Evolutionary conservation across 306 rosid genomes (phyloP).

Genomic region (Mimosa pudica): DNA sequence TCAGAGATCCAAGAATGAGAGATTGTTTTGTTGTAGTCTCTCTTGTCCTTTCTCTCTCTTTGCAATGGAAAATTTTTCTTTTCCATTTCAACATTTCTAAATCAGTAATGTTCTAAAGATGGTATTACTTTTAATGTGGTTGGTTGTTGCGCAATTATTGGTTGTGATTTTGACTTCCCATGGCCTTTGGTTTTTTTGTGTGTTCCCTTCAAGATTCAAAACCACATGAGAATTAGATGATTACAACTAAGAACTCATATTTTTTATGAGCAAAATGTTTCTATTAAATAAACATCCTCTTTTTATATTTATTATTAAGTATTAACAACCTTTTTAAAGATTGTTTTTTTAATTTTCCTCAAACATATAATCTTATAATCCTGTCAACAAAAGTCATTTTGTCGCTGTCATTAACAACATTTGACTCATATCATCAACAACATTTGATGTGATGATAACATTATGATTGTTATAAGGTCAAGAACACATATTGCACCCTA

Average conservation of each 20-base stretch:
- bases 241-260: constrained; percentile 17
- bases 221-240: constrained; percentile 7
- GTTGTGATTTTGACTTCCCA: constrained; percentile 64
- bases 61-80: constrained; percentile 20
- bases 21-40: constrained; percentile 45
- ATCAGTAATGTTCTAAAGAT: constrained; percentile 42
- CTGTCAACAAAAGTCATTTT: not conserved
- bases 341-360: not conserved
- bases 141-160: constrained; percentile 62
- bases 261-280: not conserved
- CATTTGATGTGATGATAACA: too few species aligned
- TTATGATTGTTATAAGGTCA: too few species aligned
- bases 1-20: constrained; percentile 60
- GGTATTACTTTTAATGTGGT: constrained; percentile 41
- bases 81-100: constrained; percentile 34
- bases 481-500: too few species aligned
- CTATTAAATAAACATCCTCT: not conserved
- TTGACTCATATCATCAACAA: too few species aligned
- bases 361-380: too few species aligned
- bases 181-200: constrained; percentile 31
- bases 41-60: constrained; percentile 32
- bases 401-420: too few species aligned
- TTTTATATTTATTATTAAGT: not conserved
- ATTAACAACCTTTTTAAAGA: not conserved
- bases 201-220: constrained; percentile 17